A percentile compares a stretch with the other conserved stretches of the same genome.
Conservation (phyloP, 139 green algal genomes). For the Chlorella sorokiniana region DNA sequence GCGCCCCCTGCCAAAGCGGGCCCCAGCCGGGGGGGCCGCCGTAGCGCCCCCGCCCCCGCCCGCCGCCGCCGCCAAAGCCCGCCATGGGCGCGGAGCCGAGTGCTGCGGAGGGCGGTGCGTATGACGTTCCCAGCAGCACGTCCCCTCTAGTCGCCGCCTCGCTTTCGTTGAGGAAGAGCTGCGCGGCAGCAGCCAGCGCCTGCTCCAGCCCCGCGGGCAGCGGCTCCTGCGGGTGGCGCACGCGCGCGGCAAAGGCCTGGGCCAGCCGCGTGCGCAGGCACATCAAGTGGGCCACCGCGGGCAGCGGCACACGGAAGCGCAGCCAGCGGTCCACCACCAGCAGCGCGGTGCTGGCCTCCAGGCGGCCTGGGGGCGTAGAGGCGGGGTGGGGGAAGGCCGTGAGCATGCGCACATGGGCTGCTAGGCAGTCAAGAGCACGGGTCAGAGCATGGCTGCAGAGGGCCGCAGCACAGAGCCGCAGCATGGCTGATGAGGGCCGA, state of each 20-base stretch:
- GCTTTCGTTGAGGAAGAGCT: constrained; percentile 25
- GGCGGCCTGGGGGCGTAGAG: background rate
- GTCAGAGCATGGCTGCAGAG: no score
- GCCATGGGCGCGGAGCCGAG: background rate
- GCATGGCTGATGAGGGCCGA: no score
- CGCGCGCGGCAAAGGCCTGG: constrained; percentile 49
- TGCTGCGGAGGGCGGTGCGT: background rate
- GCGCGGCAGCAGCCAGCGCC: background rate
- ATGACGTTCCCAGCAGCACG: constrained; percentile 12
- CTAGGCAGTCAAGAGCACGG: no score
- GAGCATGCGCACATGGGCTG: no score
- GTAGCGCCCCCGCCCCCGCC: background rate
- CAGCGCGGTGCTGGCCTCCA: constrained; percentile 11
- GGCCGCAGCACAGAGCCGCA: background rate
- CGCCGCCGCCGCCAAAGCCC: background rate
- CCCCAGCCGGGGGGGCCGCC: background rate
- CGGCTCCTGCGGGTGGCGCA: constrained; percentile 24
- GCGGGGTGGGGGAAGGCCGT: background rate
- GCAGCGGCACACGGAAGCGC: constrained; percentile 20
- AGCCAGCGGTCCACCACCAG: constrained; percentile 62
- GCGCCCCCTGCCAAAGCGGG: background rate
- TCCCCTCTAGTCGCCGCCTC: background rate
- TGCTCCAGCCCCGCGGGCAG: constrained; percentile 12
- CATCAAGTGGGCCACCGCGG: constrained; percentile 23
- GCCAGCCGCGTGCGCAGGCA: constrained; percentile 49